Conservation (phyloP, 176 grass and related monocot genomes). For the maize (Zea mays) region DNA sequence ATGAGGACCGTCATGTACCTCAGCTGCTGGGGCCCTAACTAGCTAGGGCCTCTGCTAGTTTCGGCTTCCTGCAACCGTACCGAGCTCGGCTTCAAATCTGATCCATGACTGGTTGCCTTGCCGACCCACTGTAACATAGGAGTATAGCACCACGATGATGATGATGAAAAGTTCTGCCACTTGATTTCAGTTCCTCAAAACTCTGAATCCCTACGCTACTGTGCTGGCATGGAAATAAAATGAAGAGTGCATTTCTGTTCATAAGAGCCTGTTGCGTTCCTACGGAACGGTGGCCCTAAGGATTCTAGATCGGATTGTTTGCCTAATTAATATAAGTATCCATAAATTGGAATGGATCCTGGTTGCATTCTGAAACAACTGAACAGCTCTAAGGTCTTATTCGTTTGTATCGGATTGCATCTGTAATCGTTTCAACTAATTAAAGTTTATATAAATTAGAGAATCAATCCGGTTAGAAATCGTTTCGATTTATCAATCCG, state of each 20-base stretch:
- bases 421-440: too few species aligned
- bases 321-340: too few species aligned
- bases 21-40: slow-evolving; percentile 63
- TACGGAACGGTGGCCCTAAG: too few species aligned
- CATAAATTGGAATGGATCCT: too few species aligned
- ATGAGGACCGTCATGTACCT: slow-evolving; percentile 68
- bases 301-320: too few species aligned
- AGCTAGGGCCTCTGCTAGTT: background rate
- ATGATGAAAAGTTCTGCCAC: slow-evolving; percentile 31
- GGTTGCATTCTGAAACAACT: too few species aligned
- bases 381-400: too few species aligned
- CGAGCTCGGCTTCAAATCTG: background rate
- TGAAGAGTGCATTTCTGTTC: background rate
- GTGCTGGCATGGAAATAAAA: background rate
- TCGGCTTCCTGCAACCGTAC: background rate
- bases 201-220: background rate
- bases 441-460: too few species aligned
- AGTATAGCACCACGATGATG: background rate
- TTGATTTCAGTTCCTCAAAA: background rate
- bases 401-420: too few species aligned
- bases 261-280: too few species aligned
- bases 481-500: too few species aligned
- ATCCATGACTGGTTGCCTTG: background rate
- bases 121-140: slow-evolving; percentile 15
- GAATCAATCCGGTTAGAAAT: too few species aligned